Percentiles rank a stretch among this genome's conserved stretches.
Evolutionary conservation across 2,329 filamentous ascomycete species (phyloP).

Genomic region (Curvularia hawaiiensis): DNA sequence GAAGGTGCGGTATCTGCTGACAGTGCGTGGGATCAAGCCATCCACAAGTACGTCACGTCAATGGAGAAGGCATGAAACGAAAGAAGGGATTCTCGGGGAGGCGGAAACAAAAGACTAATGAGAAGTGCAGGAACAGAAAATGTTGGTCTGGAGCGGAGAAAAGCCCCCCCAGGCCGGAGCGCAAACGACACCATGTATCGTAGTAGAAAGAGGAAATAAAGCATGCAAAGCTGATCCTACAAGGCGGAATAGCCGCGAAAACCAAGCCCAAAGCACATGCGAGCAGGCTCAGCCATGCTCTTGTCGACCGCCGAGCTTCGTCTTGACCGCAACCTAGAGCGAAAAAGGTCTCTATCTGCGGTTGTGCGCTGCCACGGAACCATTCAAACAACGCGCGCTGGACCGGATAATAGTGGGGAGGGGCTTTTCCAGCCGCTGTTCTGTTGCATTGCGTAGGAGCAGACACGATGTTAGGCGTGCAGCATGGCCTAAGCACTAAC

Average conservation of each 20-base stretch:
- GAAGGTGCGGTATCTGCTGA: not conserved
- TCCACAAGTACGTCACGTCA: not conserved
- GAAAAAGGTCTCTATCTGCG: not conserved
- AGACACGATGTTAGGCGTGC: not conserved
- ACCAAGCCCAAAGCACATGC: constrained; percentile 1
- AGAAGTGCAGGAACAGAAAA: not conserved
- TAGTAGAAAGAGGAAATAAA: not conserved
- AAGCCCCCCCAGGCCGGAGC: not conserved
- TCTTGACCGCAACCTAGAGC: not conserved
- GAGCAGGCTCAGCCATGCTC: not conserved
- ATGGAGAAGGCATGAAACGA: not conserved
- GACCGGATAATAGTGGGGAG: not conserved
- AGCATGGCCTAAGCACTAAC: constrained; percentile 2
- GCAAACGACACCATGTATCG: not conserved
- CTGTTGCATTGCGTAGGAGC: not conserved
- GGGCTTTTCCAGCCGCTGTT: not conserved
- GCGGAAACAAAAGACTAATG: not conserved
- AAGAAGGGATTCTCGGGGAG: not conserved
- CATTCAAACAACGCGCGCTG: not conserved
- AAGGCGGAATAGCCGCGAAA: not conserved
- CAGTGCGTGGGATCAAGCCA: not conserved
- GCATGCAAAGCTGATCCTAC: not conserved
- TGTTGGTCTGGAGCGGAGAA: not conserved
- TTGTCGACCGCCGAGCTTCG: not conserved
- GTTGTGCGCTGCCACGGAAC: not conserved